Evolutionary conservation across 2,329 filamentous ascomycete species (phyloP), one percentile per base, ranked within the genome.

Genomic region (Aureobasidium sp.): DNA sequence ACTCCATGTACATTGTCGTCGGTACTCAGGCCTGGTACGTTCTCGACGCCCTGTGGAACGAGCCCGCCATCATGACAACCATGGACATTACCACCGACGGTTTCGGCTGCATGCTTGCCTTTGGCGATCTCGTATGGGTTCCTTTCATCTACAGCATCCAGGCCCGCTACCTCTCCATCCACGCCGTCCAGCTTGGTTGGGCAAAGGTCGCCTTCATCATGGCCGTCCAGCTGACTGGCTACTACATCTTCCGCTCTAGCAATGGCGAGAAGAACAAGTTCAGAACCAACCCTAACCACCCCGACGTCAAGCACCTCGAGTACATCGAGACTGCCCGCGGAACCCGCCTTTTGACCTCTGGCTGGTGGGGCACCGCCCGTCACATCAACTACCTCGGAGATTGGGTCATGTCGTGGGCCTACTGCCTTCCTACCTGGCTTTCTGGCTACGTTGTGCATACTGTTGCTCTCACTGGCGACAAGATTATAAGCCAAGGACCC

Each of bases 361-460:
- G 93, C 62, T 97, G 93, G 93, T 97, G 93, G 93, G 93, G 93
- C 47, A 80, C 85, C 25, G 89, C 92, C 0, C 85, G 93, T 45
- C 93, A 97, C 76, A 93, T 97, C 81, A 97, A 97, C 79, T 97
- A 97, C 76, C 77, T 96, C 0, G 93, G 92, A 58, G 93, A 97
- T 77, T 97, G 92, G 92, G 81, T 94, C 67, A 92, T 96, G 84
- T 85, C 88, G 9, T 97, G 91, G 90, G 86, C 91, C 0, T 97
- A 94, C 76, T 90, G 86, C 67, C 80, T 97, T 47, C 92, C 93
- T 1, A 96, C 92, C 0, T 89, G 90, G 0, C 74, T 95, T 64
- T 88, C 91, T 0, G 92, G 92, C 14, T 96, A 93, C 73, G 79
- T 87, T 44, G 86, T 96, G 56, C 76, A 81, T 48, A 78, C 87